Evolutionary conservation across 75 land plant species (phyloP).

Genomic region (Picea glauca): DNA sequence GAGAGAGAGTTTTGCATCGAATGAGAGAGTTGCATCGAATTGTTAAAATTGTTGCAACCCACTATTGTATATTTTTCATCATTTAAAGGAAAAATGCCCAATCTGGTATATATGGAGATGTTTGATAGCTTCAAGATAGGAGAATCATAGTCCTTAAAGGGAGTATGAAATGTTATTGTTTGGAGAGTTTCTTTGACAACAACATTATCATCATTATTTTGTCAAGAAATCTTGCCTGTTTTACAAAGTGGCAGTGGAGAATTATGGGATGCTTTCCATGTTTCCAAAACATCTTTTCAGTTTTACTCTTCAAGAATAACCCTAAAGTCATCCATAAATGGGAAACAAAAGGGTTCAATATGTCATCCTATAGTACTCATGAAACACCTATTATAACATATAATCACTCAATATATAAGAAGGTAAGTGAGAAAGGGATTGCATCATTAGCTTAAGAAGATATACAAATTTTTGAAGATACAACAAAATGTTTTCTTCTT

Average conservation of each 20-base stretch:
- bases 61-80: no score
- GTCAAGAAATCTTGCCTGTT: constrained; percentile 9
- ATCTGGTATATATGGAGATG: constrained; percentile 3
- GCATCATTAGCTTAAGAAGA: not conserved
- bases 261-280: constrained; percentile 10
- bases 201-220: not conserved
- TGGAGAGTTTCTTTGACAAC: constrained; percentile 7
- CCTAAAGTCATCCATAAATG: constrained; percentile 4
- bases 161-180: constrained; percentile 2
- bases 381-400: not conserved
- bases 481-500: constrained; percentile 2
- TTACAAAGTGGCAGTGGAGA: constrained; percentile 3
- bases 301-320: constrained; percentile 6
- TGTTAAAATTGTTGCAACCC: no score
- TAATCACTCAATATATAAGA: not conserved
- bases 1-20: no score
- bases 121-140: constrained; percentile 7
- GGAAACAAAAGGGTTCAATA: constrained; percentile 6
- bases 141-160: constrained; percentile 8
- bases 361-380: not conserved
- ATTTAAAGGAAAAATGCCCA: no score
- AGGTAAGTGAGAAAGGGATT: constrained; percentile 7
- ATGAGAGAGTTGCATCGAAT: constrained; percentile 19
- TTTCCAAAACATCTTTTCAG: constrained; percentile 12
- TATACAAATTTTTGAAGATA: constrained; percentile 8